Evolutionary conservation across 192 early-diverging fungal genomes (phyloP).

Genomic region (Pilobolus umbonatus): DNA sequence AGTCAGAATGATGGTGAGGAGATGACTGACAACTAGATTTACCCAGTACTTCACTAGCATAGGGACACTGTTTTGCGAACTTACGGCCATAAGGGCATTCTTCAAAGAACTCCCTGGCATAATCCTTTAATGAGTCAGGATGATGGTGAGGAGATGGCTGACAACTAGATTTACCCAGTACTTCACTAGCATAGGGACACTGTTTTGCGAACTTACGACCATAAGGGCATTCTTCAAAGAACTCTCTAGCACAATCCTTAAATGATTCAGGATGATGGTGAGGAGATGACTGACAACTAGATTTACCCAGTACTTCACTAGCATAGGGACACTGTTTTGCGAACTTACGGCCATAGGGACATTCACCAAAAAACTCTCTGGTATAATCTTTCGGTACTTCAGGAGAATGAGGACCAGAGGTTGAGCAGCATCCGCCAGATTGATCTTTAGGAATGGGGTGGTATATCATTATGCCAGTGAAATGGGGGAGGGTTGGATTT

Average conservation of each 20-base stretch:
- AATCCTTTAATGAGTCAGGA: neutral
- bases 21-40: neutral
- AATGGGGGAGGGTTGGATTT: too few relatives aligned
- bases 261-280: neutral
- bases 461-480: too few relatives aligned
- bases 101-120: conserved; percentile 4
- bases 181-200: conserved; percentile 1
- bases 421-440: too few relatives aligned
- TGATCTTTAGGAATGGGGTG: too few relatives aligned
- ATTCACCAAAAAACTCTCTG: conserved; percentile 1
- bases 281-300: neutral
- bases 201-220: neutral
- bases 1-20: neutral
- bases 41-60: conserved; percentile 1
- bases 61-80: neutral
- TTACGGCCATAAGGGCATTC: conserved; percentile 5
- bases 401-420: too few relatives aligned
- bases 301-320: neutral
- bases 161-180: too few relatives aligned
- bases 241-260: neutral
- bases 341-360: neutral
- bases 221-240: conserved; percentile 5
- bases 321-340: conserved; percentile 4
- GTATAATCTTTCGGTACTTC: too few relatives aligned
- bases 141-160: neutral